Evolutionary conservation across 2,329 filamentous ascomycete species (phyloP).

Genomic region (Nigrospora sphaerica): DNA sequence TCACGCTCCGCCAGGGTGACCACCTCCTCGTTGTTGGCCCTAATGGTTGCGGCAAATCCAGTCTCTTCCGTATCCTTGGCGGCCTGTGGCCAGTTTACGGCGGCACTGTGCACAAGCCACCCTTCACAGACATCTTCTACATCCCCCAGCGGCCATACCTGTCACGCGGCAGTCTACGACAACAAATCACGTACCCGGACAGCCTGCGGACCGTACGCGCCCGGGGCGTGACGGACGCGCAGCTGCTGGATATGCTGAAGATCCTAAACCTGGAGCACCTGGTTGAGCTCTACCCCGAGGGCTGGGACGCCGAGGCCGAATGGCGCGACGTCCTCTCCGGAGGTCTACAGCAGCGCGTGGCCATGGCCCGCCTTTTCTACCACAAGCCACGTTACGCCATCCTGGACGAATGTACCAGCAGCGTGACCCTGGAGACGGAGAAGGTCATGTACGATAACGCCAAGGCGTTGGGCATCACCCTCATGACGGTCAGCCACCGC

Average conservation of each 20-base stretch:
- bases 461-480: constrained; percentile 81
- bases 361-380: constrained; percentile 94
- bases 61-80: constrained; percentile 90
- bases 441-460: constrained; percentile 96
- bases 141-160: constrained; percentile 95
- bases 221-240: constrained; percentile 73
- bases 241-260: constrained; percentile 69
- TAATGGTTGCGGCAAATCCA: constrained; percentile 95
- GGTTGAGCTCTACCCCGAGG: constrained; percentile 65
- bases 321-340: constrained; percentile 93
- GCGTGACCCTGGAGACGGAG: constrained; percentile 91
- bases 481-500: constrained; percentile 94
- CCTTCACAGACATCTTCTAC: constrained; percentile 93
- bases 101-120: constrained; percentile 84
- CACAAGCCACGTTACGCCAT: constrained; percentile 91
- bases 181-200: constrained; percentile 96
- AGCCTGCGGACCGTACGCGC: constrained; percentile 78
- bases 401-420: constrained; percentile 91
- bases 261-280: constrained; percentile 79
- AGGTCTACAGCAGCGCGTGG: constrained; percentile 89
- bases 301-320: constrained; percentile 91
- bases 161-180: constrained; percentile 81
- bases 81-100: constrained; percentile 98
- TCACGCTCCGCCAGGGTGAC: constrained; percentile 77
- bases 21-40: constrained; percentile 93